Evolutionary conservation across 148 eudicot species (phyloP), one percentile per base, ranked within the genome.

Genomic region (Nepenthes mirabilis): DNA sequence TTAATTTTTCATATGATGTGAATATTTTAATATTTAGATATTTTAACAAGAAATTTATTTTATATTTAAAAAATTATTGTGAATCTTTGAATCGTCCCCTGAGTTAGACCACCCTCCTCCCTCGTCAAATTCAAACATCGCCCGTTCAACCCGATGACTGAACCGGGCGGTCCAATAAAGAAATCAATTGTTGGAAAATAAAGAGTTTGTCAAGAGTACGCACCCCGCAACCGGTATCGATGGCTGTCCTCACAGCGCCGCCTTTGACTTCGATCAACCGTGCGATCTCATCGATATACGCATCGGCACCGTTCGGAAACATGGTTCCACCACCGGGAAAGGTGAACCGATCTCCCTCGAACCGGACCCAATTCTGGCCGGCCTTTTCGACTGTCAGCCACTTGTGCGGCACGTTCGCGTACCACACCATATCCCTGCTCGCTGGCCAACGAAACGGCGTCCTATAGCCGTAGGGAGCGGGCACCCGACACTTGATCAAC

Each of bases 311-410:
- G 11, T 6, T 0, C 0, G 48, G 48, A 45, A 45, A 45, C 48
- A 45, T 45, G 11, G 48, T 45, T 11, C 48, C 48, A 11, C 48
- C 48, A 45, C 48, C 48, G 11, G 48, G 48, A 11, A 45, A 45
- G 8, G 8, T 45, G 48, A 45, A 45, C 48, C 48, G 48, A 11
- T 45, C 87, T 2, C 67, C 86, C 47, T 83, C 81, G 40, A 81
- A 86, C 77, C 88, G 76, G 61, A 90, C 86, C 94, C 97, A 89
- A 62, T 89, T 89, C 72, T 86, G 97, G 1, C 74, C 85, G 13
- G 97, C 97, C 66, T 89, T 89, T 68, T 86, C 97, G 43, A 86
- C 79, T 11, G 97, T 89, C 74, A 89, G 48, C 70, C 86, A 83
- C 59, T 86, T 86, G 70, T 89, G 93, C 14, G 97, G 97, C 60